Evolutionary conservation across 2,329 filamentous ascomycete genomes (phyloP).

Genomic region (Grosmannia clavigera): DNA sequence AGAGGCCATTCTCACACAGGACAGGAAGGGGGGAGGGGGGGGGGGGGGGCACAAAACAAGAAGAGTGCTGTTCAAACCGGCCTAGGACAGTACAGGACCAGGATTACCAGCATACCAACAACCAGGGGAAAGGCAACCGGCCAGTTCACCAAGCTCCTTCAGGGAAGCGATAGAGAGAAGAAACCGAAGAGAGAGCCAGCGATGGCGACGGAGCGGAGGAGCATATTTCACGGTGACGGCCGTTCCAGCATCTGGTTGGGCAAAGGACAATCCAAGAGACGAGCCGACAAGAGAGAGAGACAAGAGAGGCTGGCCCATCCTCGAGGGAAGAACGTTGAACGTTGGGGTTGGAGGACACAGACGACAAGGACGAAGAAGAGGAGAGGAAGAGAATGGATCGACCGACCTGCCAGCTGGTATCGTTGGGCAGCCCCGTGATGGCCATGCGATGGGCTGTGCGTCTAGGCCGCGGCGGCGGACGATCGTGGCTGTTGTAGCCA

Average conservation of each 20-base stretch:
- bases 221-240: neutral
- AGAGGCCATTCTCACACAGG: neutral
- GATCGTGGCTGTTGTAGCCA: conserved; percentile 40
- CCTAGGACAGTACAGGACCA: neutral
- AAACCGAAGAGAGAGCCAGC: neutral
- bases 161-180: neutral
- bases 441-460: conserved; percentile 95
- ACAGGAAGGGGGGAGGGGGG: neutral
- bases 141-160: neutral
- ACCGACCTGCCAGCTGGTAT: conserved; percentile 99
- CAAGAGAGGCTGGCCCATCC: neutral
- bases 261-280: neutral
- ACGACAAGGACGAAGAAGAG: neutral
- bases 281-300: neutral
- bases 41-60: neutral
- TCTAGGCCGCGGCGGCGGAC: conserved; percentile 61
- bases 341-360: neutral
- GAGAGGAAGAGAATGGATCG: neutral
- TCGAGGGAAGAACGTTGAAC: too few species aligned
- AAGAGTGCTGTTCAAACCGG: neutral
- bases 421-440: conserved; percentile 88
- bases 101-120: too few species aligned
- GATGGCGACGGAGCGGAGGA: neutral
- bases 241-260: neutral
- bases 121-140: neutral